These are phyloP conservation scores for Asterella californica DNA, from an alignment of 225 moss, liverwort and hornwort genomes.

Conservation along the genomic window DNA sequence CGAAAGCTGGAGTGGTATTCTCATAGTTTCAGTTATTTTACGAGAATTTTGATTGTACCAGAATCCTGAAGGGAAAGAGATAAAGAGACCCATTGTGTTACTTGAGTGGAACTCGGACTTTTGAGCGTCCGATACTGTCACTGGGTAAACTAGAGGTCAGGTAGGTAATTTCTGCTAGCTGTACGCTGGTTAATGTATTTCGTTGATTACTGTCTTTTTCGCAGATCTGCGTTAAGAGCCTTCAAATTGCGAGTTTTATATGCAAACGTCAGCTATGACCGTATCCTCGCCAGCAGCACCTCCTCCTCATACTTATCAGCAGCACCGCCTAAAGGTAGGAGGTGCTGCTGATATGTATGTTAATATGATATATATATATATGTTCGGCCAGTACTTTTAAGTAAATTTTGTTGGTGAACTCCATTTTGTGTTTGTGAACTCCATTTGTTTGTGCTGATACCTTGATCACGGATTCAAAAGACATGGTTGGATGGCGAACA, in stretches of 20 bases:
- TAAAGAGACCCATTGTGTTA: too few species aligned
- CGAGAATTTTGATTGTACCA: too few species aligned
- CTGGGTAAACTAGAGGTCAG: not conserved
- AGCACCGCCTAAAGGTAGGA: too few species aligned
- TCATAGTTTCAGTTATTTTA: too few species aligned
- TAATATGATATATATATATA: not conserved
- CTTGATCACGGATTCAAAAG: slow-evolving; percentile 42
- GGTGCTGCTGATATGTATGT: not conserved
- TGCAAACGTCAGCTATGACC: slow-evolving; percentile 84
- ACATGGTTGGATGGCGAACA: slow-evolving; percentile 92
- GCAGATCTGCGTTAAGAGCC: slow-evolving; percentile 79
- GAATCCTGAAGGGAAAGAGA: too few species aligned
- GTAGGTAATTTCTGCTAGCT: not conserved
- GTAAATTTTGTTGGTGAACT: not conserved
- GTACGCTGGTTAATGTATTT: not conserved
- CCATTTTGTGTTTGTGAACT: not conserved
- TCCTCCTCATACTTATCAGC: too few species aligned
- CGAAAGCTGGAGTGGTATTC: too few species aligned
- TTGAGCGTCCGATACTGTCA: too few species aligned
- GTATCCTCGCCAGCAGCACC: slow-evolving; percentile 82
- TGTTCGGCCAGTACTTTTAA: too few species aligned
- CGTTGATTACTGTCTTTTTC: not conserved
- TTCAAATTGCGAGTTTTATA: slow-evolving; percentile 77
- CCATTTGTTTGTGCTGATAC: not conserved
- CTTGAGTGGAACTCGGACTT: too few species aligned